Evolutionary conservation across 2,329 filamentous ascomycete genomes (phyloP).

Genomic region (Rasamsonia emersonii): DNA sequence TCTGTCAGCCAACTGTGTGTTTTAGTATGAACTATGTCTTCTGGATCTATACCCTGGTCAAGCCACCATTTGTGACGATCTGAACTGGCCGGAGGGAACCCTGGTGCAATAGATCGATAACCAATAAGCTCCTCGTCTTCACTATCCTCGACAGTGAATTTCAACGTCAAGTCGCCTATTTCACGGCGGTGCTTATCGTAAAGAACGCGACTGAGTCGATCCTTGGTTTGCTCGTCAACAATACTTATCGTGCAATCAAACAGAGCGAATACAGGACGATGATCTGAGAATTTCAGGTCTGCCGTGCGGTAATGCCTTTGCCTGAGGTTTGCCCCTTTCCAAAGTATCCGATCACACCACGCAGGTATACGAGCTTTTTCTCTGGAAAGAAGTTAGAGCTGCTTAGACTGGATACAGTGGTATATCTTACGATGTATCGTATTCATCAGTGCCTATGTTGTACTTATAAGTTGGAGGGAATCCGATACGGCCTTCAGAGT

Average conservation of each 20-base stretch:
- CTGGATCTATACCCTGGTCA: constrained; percentile 44
- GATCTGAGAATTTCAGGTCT: constrained; percentile 81
- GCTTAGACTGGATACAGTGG: not conserved
- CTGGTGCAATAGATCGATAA: constrained; percentile 75
- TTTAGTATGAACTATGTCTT: too few species aligned
- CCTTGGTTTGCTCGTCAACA: constrained; percentile 65
- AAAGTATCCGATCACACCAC: constrained; percentile 90
- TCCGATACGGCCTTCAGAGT: constrained; percentile 78
- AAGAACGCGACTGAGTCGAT: constrained; percentile 62
- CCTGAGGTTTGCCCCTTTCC: constrained; percentile 72
- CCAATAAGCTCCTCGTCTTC: constrained; percentile 69
- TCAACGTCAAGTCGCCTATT: constrained; percentile 42
- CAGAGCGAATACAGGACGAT: constrained; percentile 85
- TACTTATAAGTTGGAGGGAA: constrained; percentile 96
- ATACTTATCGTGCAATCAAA: constrained; percentile 80
- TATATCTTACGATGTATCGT: constrained; percentile 74
- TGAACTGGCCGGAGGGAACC: constrained; percentile 56
- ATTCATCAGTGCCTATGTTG: constrained; percentile 76
- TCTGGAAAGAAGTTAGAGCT: constrained; percentile 37
- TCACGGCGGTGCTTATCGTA: constrained; percentile 61
- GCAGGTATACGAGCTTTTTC: constrained; percentile 93
- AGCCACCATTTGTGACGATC: constrained; percentile 59
- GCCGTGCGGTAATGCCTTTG: constrained; percentile 78
- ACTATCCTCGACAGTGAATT: constrained; percentile 13
- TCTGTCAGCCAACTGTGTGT: constrained; percentile 11